Conservation (phyloP, 2,329 filamentous ascomycete genomes). For the Cordyceps tenuipes region DNA sequence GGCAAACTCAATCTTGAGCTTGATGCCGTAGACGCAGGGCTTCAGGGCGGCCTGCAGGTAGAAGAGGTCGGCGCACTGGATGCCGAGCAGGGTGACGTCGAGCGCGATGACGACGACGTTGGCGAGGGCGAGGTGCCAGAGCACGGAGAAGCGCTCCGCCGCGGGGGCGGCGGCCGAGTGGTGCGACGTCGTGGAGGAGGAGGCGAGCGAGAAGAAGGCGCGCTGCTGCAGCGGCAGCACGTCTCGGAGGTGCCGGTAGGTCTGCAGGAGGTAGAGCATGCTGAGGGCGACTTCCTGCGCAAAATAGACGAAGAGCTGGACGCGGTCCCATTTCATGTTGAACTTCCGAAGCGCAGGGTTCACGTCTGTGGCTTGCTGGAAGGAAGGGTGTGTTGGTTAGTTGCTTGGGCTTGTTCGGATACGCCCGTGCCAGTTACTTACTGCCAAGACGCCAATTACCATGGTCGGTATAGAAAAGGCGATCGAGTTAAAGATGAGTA, state of each 20-base stretch:
- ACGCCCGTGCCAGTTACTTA: slow-evolving; percentile 18
- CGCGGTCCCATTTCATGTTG: slow-evolving; percentile 38
- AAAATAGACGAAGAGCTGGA: slow-evolving; percentile 45
- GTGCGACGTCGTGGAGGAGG: slow-evolving; percentile 33
- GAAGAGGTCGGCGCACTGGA: slow-evolving; percentile 29
- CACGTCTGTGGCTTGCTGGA: slow-evolving; percentile 21
- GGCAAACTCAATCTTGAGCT: slow-evolving; percentile 32
- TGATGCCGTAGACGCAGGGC: slow-evolving; percentile 30
- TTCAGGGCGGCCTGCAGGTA: slow-evolving; percentile 30
- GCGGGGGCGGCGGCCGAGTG: slow-evolving; percentile 19
- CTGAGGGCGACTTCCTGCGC: slow-evolving; percentile 43
- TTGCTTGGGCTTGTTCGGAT: no score
- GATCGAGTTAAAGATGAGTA: slow-evolving; percentile 47
- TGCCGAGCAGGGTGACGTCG: slow-evolving; percentile 32
- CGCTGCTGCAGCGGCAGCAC: slow-evolving; percentile 5
- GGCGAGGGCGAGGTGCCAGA: slow-evolving; percentile 33
- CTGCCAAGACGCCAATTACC: slow-evolving; percentile 43
- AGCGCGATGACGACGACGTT: slow-evolving; percentile 38
- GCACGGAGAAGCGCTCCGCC: slow-evolving; percentile 14
- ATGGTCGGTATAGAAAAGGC: slow-evolving; percentile 44
- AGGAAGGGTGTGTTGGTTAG: neutral
- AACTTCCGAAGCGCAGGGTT: slow-evolving; percentile 16
- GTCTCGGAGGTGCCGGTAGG: slow-evolving; percentile 10
- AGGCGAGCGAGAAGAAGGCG: slow-evolving; percentile 34
- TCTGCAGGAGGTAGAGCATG: slow-evolving; percentile 35